Conservation (phyloP, 176 grass and related monocot species). For the Carex kokanica region DNA sequence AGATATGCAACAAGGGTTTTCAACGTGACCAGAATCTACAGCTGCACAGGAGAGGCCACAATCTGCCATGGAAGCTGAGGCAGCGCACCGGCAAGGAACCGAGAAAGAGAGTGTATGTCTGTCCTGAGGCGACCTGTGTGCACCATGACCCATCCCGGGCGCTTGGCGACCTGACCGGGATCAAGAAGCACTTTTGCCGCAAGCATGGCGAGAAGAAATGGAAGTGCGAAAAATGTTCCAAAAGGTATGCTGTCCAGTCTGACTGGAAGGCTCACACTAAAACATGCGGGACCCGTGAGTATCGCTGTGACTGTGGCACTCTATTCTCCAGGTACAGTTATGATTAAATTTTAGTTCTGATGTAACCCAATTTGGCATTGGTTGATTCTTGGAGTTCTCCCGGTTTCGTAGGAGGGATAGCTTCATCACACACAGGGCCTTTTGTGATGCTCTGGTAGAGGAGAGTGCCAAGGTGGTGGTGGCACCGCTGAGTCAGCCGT, state of each 20-base stretch:
- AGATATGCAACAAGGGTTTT: conserved; percentile 99
- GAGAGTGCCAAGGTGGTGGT: conserved; percentile 66
- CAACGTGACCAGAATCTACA: conserved; percentile 98
- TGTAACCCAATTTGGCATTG: no score
- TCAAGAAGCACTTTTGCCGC: conserved; percentile 96
- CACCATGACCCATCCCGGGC: conserved; percentile 71
- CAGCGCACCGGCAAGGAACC: conserved; percentile 78
- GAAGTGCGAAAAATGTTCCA: conserved; percentile 93
- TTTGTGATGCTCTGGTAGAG: conserved; percentile 89
- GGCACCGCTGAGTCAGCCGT: background rate
- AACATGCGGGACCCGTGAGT: conserved; percentile 88
- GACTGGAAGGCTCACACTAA: conserved; percentile 91
- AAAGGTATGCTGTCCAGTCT: conserved; percentile 92
- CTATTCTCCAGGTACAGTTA: conserved; percentile 44
- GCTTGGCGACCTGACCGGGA: conserved; percentile 76
- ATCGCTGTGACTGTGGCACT: conserved; percentile 88
- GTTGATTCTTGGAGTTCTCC: no score
- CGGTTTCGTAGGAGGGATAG: conserved; percentile 58
- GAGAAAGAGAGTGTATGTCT: conserved; percentile 80
- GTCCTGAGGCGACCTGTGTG: conserved; percentile 78
- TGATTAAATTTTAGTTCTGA: no score
- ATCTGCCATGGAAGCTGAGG: conserved; percentile 97
- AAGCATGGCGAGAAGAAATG: conserved; percentile 98
- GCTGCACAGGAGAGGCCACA: conserved; percentile 89
- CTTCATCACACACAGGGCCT: conserved; percentile 97